A percentile compares a stretch with the other conserved stretches of the same genome.
Conservation (phyloP, 2,329 filamentous ascomycete species). For the Gliomastix tumulicola region DNA sequence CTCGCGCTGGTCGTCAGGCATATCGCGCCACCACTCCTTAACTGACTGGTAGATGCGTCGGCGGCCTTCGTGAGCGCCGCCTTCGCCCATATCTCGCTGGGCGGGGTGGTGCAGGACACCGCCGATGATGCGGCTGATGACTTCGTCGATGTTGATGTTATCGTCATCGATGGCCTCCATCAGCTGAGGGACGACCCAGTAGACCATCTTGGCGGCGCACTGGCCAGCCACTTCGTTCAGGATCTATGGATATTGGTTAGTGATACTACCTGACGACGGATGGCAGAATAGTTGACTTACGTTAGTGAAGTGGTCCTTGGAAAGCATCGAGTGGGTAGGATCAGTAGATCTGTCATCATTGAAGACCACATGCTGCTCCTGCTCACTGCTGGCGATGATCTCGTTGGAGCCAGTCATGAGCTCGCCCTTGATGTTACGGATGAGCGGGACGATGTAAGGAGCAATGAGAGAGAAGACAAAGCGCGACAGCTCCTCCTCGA, state of each 20-base stretch:
- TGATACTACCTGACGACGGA: no score
- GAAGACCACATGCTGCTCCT: conserved; percentile 84
- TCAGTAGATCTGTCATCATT: conserved; percentile 68
- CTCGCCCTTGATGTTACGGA: conserved; percentile 80
- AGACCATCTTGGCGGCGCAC: conserved; percentile 69
- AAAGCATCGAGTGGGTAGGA: conserved; percentile 91
- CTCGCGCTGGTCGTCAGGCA: conserved; percentile 54
- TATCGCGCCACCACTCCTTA: conserved; percentile 72
- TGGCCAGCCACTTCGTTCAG: conserved; percentile 85
- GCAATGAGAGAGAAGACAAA: conserved; percentile 92
- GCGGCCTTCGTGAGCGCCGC: conserved; percentile 67
- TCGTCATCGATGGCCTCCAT: conserved; percentile 86
- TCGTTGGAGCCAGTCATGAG: conserved; percentile 79
- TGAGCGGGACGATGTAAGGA: conserved; percentile 79
- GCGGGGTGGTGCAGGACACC: conserved; percentile 88
- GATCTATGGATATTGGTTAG: conserved; percentile 35
- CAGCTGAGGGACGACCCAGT: conserved; percentile 83
- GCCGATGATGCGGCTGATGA: conserved; percentile 68
- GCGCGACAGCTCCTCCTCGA: conserved; percentile 79
- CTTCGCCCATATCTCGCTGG: conserved; percentile 60
- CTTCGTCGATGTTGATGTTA: conserved; percentile 57
- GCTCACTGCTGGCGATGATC: conserved; percentile 77
- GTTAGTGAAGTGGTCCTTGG: conserved; percentile 93
- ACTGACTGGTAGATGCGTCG: conserved; percentile 73
- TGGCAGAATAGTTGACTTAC: conserved; percentile 31